These are phyloP conservation scores for Colletotrichum filicis DNA, from an alignment of 2,329 filamentous ascomycete genomes.

Conservation along the genomic window DNA sequence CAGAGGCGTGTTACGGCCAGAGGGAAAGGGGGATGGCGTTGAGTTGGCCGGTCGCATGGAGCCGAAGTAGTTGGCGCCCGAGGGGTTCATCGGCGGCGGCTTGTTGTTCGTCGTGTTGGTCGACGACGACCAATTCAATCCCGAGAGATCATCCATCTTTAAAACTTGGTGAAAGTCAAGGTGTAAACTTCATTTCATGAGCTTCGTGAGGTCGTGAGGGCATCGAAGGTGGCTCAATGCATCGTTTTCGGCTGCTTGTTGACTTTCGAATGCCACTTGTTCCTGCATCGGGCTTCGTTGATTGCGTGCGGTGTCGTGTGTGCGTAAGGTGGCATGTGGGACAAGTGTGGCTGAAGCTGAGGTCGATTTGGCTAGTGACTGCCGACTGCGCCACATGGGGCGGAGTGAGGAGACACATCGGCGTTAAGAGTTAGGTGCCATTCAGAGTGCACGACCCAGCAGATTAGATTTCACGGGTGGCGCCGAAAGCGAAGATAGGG, in stretches of 20 bases:
- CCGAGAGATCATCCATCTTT: constrained; percentile 71
- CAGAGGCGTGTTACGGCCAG: constrained; percentile 67
- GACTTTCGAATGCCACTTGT: constrained; percentile 8
- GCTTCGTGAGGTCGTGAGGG: constrained; percentile 34
- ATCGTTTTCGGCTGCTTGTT: constrained; percentile 30
- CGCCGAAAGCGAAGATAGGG: constrained; percentile 19
- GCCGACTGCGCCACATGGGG: not conserved
- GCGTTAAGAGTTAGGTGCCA: not conserved
- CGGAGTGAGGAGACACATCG: not conserved
- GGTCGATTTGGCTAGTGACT: not conserved
- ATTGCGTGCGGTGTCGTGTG: constrained; percentile 34
- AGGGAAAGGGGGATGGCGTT: constrained; percentile 65
- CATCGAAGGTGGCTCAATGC: constrained; percentile 27
- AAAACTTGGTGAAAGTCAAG: constrained; percentile 3
- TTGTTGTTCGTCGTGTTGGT: constrained; percentile 50
- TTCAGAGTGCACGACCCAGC: not conserved
- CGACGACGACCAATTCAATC: constrained; percentile 67
- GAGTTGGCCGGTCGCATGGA: constrained; percentile 65
- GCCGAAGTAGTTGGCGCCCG: constrained; percentile 55
- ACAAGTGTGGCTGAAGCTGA: constrained; percentile 30
- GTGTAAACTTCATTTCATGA: constrained; percentile 31
- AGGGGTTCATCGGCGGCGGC: constrained; percentile 55
- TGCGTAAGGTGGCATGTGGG: constrained; percentile 30
- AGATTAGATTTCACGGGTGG: constrained; percentile 19
- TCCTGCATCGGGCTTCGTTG: constrained; percentile 23